Evolutionary conservation across 2,329 filamentous ascomycete genomes (phyloP).

Genomic region (Pseudogymnoascus sp.): DNA sequence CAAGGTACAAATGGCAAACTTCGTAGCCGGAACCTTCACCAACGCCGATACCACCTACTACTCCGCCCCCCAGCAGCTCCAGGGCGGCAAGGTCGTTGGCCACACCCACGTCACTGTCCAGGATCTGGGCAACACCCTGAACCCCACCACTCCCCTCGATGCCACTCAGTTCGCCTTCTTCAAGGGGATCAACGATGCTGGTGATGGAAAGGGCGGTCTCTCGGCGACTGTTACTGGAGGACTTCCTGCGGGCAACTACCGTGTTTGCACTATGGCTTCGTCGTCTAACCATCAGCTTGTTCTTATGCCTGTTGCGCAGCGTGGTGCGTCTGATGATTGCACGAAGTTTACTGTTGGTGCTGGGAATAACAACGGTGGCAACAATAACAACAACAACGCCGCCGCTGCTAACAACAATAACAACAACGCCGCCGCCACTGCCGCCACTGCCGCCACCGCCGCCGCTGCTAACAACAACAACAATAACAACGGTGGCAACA

Average conservation of each 20-base stretch:
- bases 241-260: slow-evolving; percentile 34
- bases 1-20: slow-evolving; percentile 27
- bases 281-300: slow-evolving; percentile 36
- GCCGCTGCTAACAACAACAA: slow-evolving; percentile 15
- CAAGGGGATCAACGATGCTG: slow-evolving; percentile 34
- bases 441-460: slow-evolving; percentile 11
- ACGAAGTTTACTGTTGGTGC: slow-evolving; percentile 33
- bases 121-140: slow-evolving; percentile 26
- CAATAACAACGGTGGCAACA: no score
- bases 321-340: slow-evolving; percentile 37
- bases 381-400: slow-evolving; percentile 15
- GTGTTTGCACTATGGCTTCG: slow-evolving; percentile 36
- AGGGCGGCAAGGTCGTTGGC: slow-evolving; percentile 28
- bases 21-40: slow-evolving; percentile 31
- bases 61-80: slow-evolving; percentile 29
- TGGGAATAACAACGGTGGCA: slow-evolving; percentile 15
- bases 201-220: slow-evolving; percentile 32
- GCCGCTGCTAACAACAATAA: slow-evolving; percentile 13
- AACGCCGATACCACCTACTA: slow-evolving; percentile 33
- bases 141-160: slow-evolving; percentile 24
- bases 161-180: slow-evolving; percentile 32
- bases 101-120: slow-evolving; percentile 34
- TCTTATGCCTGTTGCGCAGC: slow-evolving; percentile 36
- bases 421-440: slow-evolving; percentile 12
- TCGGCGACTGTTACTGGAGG: slow-evolving; percentile 31